Evolutionary conservation across 2,329 filamentous ascomycete genomes (phyloP).

Genomic region (Alternaria arborescens): DNA sequence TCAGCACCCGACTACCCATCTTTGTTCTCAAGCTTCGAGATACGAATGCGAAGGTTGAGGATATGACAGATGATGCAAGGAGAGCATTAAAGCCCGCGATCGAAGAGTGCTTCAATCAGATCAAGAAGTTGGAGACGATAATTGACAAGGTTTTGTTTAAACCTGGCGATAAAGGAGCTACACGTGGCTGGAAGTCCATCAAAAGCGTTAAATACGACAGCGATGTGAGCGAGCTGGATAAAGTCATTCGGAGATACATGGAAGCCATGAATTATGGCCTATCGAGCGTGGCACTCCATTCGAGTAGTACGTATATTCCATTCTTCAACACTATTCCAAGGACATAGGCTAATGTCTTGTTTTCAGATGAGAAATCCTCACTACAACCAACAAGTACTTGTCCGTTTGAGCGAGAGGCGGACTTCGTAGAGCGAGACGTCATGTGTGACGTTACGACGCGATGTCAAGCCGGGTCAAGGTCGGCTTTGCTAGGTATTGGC

Average conservation of each 20-base stretch:
- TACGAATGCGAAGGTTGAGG: conserved; percentile 2
- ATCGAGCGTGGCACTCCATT: conserved; percentile 29
- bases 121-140: conserved; percentile 17
- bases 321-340: background rate
- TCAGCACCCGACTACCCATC: background rate
- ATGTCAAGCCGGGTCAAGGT: background rate
- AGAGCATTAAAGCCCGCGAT: conserved; percentile 18
- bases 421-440: background rate
- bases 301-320: background rate
- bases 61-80: conserved; percentile 10
- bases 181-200: conserved; percentile 19
- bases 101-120: conserved; percentile 19
- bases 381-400: background rate
- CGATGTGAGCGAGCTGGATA: conserved; percentile 14
- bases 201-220: conserved; percentile 20
- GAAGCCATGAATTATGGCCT: conserved; percentile 9
- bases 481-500: background rate
- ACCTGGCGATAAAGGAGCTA: conserved; percentile 10
- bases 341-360: background rate
- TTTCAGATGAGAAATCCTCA: conserved; percentile 14
- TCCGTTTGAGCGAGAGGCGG: background rate
- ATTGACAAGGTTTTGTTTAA: conserved; percentile 19
- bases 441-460: background rate
- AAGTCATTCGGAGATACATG: conserved; percentile 3
- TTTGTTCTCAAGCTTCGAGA: background rate